Base-by-base conservation (phyloP, 164 flowering plant genomes). In the Kalanchoe fedtschenkoi region DNA sequence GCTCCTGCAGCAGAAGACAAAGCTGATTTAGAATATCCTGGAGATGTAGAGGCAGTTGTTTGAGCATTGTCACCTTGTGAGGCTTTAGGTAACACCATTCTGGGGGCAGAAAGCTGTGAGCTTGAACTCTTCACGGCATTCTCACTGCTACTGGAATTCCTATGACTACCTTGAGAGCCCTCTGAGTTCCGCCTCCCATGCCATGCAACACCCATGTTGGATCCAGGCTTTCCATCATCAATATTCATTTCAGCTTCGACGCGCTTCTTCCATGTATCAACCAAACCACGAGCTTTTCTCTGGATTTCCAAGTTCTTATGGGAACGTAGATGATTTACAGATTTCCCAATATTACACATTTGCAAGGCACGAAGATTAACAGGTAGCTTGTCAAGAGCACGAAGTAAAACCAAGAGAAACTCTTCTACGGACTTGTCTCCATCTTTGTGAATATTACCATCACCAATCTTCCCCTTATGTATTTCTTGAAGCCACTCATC, bases 241-340 rank as follows among this genome's bases (percentile, higher is more conserved):
- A 77, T 80, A 61, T 84, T 83, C 97, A 90, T 86, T 76, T 93
- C 99, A 61, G 75, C 75, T 44, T 90, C 95, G 69, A 93, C 99
- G 37, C 99, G 87, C 71, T 85, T 93, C 84, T 93, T 93, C 97
- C 99, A 93, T 24, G 89, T 93, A 67, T 88, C 97, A 64, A 93
- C 96, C 64, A 93, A 77, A 68, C 83, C 66, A 54, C 80, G 72
- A 4, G 75, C 76, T 65, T 74, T 78, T 68, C 64, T 78, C 66
- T 74, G 77, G 56, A 78, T 72, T 58, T 78, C 80, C n/a, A 65
- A 57, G 39, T 71, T 76, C 44, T 78, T 76, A 53, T 78, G 80
- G 0, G 62, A 34, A 30, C 82, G 79, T 51, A 78, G 68, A 66
- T 83, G 75, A 73, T 92, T 92, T 55, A 92, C 98, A 71, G 95